Conservation (phyloP, 768 basidiomycete genomes). For the Dendrothele bispora region DNA sequence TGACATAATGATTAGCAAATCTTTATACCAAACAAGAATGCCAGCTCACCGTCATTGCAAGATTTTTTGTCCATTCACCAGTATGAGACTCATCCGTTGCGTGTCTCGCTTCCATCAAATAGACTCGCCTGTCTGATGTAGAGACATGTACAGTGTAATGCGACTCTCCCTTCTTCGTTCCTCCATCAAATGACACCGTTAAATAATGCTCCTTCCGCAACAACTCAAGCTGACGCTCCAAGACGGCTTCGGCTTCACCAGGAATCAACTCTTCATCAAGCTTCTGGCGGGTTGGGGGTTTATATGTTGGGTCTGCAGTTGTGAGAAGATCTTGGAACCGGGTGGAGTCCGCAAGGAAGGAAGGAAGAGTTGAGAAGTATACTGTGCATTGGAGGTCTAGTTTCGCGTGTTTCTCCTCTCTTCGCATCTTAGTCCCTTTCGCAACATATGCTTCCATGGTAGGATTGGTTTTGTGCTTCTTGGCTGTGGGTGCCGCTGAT, state of each 20-base stretch:
- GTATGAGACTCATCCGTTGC: no score
- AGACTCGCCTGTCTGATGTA: slow-evolving; percentile 19
- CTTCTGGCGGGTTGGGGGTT: background rate
- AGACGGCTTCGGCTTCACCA: slow-evolving; percentile 9
- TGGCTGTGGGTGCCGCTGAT: no score
- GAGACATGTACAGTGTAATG: slow-evolving; percentile 33
- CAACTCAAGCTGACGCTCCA: background rate
- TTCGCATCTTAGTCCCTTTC: no score
- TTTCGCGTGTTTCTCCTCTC: no score
- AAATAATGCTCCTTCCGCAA: slow-evolving; percentile 12
- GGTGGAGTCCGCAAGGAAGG: background rate
- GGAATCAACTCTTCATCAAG: slow-evolving; percentile 15
- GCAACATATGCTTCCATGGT: no score
- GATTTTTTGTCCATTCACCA: no score
- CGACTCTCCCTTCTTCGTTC: slow-evolving; percentile 23
- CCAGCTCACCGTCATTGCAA: slow-evolving; percentile 22
- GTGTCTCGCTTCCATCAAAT: no score
- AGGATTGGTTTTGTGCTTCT: no score
- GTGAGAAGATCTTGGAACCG: background rate
- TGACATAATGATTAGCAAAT: slow-evolving; percentile 3
- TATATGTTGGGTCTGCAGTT: background rate
- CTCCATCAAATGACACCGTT: slow-evolving; percentile 25
- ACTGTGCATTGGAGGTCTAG: no score
- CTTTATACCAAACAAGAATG: slow-evolving; percentile 1
- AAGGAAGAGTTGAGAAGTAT: no score